Conservation (phyloP, 805 yeast species). For the Lipomyces sp. region DNA sequence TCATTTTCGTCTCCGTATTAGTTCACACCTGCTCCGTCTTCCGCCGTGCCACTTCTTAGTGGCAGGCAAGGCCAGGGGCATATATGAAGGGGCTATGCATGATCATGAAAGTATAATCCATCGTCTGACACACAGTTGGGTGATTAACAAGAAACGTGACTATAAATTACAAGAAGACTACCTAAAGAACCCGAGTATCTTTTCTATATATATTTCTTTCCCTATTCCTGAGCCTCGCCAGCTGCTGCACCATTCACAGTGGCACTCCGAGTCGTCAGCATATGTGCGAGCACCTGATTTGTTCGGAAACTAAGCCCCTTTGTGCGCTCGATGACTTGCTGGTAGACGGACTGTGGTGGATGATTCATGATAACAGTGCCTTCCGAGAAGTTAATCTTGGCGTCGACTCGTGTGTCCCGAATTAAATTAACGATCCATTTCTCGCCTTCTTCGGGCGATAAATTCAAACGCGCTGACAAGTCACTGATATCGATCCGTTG, state of each 20-base stretch:
- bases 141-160: neutral
- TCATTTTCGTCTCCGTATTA: too few species aligned
- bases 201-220: neutral
- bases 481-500: slow-evolving; percentile 54
- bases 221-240: slow-evolving; percentile 6
- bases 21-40: too few species aligned
- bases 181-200: neutral
- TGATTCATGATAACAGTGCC: slow-evolving; percentile 60
- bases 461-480: slow-evolving; percentile 53
- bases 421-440: slow-evolving; percentile 58
- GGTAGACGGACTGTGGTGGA: slow-evolving; percentile 61
- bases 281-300: slow-evolving; percentile 57
- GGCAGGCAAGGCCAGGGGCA: too few species aligned
- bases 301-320: slow-evolving; percentile 66
- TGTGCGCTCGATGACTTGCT: slow-evolving; percentile 71
- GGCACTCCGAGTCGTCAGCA: slow-evolving; percentile 37
- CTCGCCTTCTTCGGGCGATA: slow-evolving; percentile 55
- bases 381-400: slow-evolving; percentile 58
- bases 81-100: neutral
- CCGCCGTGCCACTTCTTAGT: too few species aligned
- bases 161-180: neutral
- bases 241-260: slow-evolving; percentile 5
- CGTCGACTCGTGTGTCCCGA: slow-evolving; percentile 57
- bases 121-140: neutral
- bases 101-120: neutral